phyloP scores from a whole-genome alignment of 192 early-diverging fungal species.

The Ambispora gerdemannii region DNA sequence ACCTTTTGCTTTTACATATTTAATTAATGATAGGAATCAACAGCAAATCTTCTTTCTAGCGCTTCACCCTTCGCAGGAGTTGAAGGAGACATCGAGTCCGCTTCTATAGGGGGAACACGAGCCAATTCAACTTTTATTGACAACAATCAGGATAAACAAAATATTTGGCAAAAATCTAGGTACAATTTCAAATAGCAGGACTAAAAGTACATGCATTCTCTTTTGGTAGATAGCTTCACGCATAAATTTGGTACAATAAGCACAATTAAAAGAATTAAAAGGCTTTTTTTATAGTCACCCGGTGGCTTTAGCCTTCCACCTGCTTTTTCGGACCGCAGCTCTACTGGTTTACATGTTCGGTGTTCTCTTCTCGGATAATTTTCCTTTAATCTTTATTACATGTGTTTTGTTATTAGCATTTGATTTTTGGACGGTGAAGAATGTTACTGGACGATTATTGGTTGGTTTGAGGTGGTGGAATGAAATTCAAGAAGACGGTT shows the following conservation, averaged over 20 bases:
- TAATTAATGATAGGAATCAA: not conserved
- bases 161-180: slow-evolving; percentile 31
- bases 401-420: slow-evolving; percentile 89
- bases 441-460: slow-evolving; percentile 91
- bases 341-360: slow-evolving; percentile 84
- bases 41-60: slow-evolving; percentile 5
- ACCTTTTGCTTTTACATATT: too few species aligned
- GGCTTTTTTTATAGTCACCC: slow-evolving; percentile 68
- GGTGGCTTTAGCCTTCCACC: slow-evolving; percentile 83
- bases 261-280: too few species aligned
- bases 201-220: not conserved
- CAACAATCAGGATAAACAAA: not conserved
- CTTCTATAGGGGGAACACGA: not conserved
- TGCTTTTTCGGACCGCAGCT: slow-evolving; percentile 81
- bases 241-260: not conserved
- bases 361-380: slow-evolving; percentile 77
- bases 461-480: slow-evolving; percentile 99
- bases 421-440: slow-evolving; percentile 99
- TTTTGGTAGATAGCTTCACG: not conserved
- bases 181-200: not conserved
- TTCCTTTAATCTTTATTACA: slow-evolving; percentile 88
- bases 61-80: slow-evolving; percentile 12
- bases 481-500: slow-evolving; percentile 93
- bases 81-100: slow-evolving; percentile 38
- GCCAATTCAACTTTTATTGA: not conserved